These are phyloP conservation scores for Ulmus americana DNA, from an alignment of 331 rosid species.

Conservation along the genomic window DNA sequence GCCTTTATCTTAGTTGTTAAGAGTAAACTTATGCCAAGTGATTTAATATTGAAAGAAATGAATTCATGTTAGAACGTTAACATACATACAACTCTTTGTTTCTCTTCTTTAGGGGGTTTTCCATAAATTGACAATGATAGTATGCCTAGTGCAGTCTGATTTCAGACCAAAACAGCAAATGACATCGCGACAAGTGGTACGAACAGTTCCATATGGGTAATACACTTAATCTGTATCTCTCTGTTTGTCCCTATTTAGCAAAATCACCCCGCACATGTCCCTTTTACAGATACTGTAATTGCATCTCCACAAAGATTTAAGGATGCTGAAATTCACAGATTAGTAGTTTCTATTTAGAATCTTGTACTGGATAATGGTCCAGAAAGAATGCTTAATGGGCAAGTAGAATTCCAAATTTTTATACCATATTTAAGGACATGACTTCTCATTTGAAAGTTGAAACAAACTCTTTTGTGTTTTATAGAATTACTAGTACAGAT, in stretches of 20 bases:
- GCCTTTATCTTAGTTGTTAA: no score
- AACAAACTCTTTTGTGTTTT: no score
- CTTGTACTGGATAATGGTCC: no score
- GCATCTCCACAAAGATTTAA: not conserved
- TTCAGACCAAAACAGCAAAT: conserved; percentile 21
- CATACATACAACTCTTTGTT: no score
- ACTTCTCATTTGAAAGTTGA: no score
- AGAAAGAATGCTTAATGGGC: no score
- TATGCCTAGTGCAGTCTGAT: conserved; percentile 8
- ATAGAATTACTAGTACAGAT: not conserved
- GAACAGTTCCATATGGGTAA: conserved; percentile 4
- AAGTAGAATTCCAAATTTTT: no score
- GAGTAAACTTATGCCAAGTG: no score
- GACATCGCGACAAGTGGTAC: conserved; percentile 14
- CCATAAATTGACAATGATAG: conserved; percentile 12
- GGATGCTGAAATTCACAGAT: not conserved
- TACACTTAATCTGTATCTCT: not conserved
- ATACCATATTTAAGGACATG: no score
- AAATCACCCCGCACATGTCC: not conserved
- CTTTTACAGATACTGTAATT: not conserved
- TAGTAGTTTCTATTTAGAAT: no score
- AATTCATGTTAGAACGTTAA: no score
- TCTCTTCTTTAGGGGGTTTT: not conserved
- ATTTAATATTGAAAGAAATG: no score
- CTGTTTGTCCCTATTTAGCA: not conserved